phyloP scores from a whole-genome alignment of 2,329 filamentous ascomycete genomes.

The Neonectria hederae region DNA sequence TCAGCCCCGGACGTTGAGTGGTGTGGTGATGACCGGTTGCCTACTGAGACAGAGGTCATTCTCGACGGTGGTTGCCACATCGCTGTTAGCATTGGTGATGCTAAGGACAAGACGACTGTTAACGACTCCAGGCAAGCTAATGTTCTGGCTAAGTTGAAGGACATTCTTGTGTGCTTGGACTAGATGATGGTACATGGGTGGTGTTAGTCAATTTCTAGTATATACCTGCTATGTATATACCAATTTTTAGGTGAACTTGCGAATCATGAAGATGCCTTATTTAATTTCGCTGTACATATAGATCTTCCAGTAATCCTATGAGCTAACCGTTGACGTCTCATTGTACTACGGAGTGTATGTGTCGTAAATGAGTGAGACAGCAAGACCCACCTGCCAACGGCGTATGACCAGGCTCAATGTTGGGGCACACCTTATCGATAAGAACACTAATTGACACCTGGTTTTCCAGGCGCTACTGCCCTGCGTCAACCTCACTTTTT shows the following conservation, averaged over 20 bases:
- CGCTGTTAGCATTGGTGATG: conserved; percentile 70
- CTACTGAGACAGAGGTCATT: conserved; percentile 66
- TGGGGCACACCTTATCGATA: conserved; percentile 38
- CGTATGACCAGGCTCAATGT: neutral
- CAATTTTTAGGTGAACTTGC: neutral
- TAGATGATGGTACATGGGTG: neutral
- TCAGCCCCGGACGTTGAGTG: conserved; percentile 64
- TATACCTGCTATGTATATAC: conserved; percentile 12
- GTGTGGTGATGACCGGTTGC: conserved; percentile 65
- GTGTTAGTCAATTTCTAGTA: neutral
- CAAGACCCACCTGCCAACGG: neutral
- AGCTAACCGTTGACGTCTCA: no score
- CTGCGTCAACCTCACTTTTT: conserved; percentile 38
- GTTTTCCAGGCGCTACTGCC: conserved; percentile 31
- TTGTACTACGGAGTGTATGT: neutral
- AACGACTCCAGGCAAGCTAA: conserved; percentile 44
- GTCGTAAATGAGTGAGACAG: neutral
- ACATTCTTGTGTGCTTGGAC: conserved; percentile 44
- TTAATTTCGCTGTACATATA: neutral
- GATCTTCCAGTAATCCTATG: neutral
- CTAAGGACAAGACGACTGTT: conserved; percentile 66
- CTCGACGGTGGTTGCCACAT: conserved; percentile 65
- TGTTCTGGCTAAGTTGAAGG: conserved; percentile 46
- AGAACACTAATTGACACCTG: conserved; percentile 29
- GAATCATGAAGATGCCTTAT: neutral